Evolutionary conservation across 2,329 filamentous ascomycete genomes (phyloP).

Genomic region (Lojkania enalia): DNA sequence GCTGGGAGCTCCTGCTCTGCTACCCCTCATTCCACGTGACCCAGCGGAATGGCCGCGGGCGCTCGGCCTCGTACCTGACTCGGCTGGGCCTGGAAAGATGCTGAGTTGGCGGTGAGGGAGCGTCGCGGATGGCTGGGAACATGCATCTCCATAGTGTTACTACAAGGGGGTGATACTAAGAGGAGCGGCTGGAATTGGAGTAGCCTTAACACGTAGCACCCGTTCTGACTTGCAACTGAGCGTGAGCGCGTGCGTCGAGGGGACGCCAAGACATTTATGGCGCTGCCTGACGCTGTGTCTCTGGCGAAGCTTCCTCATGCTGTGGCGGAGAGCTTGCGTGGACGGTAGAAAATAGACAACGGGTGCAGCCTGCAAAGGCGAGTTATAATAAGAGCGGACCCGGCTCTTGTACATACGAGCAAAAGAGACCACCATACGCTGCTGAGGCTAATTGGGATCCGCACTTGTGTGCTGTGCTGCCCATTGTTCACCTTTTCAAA

Average conservation of each 20-base stretch:
- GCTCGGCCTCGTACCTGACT: conserved; percentile 4
- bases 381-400: conserved; percentile 1
- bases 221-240: too few species aligned
- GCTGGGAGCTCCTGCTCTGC: conserved; percentile 4
- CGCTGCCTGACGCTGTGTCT: conserved; percentile 33
- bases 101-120: conserved; percentile 42
- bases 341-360: conserved; percentile 22
- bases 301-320: conserved; percentile 22
- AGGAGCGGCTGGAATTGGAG: not conserved
- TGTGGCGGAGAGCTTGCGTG: conserved; percentile 45
- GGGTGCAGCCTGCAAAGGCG: conserved; percentile 28
- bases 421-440: conserved; percentile 12
- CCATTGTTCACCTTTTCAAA: conserved; percentile 31
- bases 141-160: conserved; percentile 16
- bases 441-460: conserved; percentile 12
- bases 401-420: conserved; percentile 6
- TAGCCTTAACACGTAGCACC: not conserved
- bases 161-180: not conserved
- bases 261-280: conserved; percentile 28
- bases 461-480: conserved; percentile 26
- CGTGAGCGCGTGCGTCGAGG: not conserved
- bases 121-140: conserved; percentile 35
- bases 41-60: conserved; percentile 7
- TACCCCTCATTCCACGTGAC: conserved; percentile 44
- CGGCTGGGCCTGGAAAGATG: conserved; percentile 2